Conservation (phyloP, 768 basidiomycete genomes). For the Daedaleopsis sinensis region DNA sequence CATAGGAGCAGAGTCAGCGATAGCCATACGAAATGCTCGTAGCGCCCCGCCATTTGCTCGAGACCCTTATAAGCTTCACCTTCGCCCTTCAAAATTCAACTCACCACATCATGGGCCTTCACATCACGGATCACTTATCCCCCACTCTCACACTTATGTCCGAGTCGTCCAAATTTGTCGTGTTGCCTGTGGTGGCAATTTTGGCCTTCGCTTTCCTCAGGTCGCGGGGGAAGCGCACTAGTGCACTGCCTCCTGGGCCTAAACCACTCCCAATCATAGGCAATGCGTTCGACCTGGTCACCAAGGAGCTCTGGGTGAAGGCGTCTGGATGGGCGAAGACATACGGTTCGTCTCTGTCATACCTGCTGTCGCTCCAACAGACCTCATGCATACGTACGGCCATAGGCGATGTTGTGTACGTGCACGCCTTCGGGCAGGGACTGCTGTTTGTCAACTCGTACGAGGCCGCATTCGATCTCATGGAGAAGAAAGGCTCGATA, state of each 20-base stretch:
- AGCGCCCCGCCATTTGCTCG: too few relatives aligned
- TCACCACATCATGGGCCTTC: too few relatives aligned
- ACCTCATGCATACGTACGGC: too few relatives aligned
- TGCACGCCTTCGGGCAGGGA: conserved; percentile 66
- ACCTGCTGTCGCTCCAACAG: neutral
- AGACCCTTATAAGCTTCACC: too few relatives aligned
- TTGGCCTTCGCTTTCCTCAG: neutral
- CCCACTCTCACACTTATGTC: too few relatives aligned
- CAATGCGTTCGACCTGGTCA: conserved; percentile 61
- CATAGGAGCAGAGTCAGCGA: too few relatives aligned
- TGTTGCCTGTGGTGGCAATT: neutral
- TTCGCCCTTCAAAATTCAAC: too few relatives aligned
- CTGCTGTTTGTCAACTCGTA: conserved; percentile 69
- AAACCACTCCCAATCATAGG: conserved; percentile 66
- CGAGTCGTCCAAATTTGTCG: too few relatives aligned
- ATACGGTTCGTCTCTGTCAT: conserved; percentile 51
- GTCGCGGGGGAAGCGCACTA: neutral
- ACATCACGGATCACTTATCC: too few relatives aligned
- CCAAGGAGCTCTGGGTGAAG: conserved; percentile 67
- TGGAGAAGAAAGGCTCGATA: conserved; percentile 71
- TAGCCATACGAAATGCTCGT: too few relatives aligned
- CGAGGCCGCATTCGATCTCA: conserved; percentile 59
- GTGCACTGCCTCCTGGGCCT: conserved; percentile 62
- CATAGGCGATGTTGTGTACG: conserved; percentile 63
- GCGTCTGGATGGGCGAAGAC: conserved; percentile 61